Evolutionary conservation across 805 yeast genomes (phyloP).

Genomic region (Candida oleophila): DNA sequence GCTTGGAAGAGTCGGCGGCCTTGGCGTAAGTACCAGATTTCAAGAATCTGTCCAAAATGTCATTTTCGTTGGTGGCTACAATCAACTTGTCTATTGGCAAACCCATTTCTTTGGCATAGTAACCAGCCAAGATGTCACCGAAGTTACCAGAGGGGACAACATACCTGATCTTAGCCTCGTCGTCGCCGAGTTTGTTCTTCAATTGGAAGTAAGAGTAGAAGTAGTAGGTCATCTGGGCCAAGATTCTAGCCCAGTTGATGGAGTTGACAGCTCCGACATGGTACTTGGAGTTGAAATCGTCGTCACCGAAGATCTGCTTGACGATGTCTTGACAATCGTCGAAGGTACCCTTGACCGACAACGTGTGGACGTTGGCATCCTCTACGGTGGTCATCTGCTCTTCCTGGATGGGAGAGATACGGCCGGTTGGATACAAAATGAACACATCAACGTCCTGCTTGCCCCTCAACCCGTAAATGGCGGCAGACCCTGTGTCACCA

Average conservation of each 20-base stretch:
- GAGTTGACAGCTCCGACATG: constrained; percentile 98
- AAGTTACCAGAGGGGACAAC: constrained; percentile 98
- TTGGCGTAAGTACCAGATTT: constrained; percentile 84
- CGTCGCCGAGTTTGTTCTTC: constrained; percentile 34
- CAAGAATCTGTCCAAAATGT: constrained; percentile 89
- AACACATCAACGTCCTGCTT: constrained; percentile 97
- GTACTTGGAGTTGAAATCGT: constrained; percentile 80
- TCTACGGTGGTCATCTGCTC: constrained; percentile 97
- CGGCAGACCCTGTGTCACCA: constrained; percentile 99
- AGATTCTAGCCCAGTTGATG: constrained; percentile 97
- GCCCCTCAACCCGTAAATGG: constrained; percentile 95
- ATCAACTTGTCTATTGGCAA: constrained; percentile 82
- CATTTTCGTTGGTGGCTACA: constrained; percentile 95
- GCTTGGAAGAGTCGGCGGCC: constrained; percentile 42
- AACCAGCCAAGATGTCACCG: constrained; percentile 97
- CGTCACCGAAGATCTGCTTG: constrained; percentile 88
- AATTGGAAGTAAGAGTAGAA: constrained; percentile 87
- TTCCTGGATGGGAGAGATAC: constrained; percentile 97
- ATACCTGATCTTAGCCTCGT: constrained; percentile 57
- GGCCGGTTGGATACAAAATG: constrained; percentile 93
- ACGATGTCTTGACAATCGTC: constrained; percentile 98
- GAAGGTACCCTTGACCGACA: constrained; percentile 93
- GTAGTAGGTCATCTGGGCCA: constrained; percentile 97
- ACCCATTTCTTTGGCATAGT: constrained; percentile 93
- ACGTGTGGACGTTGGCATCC: constrained; percentile 89